Conservation (phyloP, 2,329 filamentous ascomycete species). For the Tolypocladium inflatum region DNA sequence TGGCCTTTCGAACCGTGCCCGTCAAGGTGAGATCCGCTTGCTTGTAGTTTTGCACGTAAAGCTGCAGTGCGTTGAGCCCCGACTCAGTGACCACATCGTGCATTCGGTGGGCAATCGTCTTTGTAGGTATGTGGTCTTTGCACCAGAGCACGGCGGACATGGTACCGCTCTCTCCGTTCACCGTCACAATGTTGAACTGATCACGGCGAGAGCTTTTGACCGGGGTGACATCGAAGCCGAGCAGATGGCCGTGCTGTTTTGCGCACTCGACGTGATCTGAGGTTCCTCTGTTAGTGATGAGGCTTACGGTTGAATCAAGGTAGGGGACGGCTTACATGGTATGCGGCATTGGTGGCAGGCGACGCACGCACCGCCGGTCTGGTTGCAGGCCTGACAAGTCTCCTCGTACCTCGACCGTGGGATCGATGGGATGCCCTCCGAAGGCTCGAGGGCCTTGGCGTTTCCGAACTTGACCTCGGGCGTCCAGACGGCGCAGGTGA, state of each 20-base stretch:
- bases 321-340: constrained; percentile 29
- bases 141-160: constrained; percentile 87
- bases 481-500: constrained; percentile 85
- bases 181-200: constrained; percentile 66
- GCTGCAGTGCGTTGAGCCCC: constrained; percentile 72
- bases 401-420: constrained; percentile 63
- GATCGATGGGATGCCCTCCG: constrained; percentile 84
- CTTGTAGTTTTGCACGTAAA: constrained; percentile 85
- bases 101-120: constrained; percentile 68
- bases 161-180: constrained; percentile 72
- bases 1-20: constrained; percentile 88
- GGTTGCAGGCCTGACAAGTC: constrained; percentile 76
- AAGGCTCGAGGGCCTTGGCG: constrained; percentile 70
- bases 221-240: constrained; percentile 85
- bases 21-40: constrained; percentile 86
- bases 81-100: constrained; percentile 62
- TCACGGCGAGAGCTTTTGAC: constrained; percentile 85
- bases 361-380: constrained; percentile 67
- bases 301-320: not conserved
- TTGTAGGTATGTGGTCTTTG: constrained; percentile 70
- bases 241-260: constrained; percentile 67
- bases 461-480: constrained; percentile 90
- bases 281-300: constrained; percentile 3
- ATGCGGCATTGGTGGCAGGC: constrained; percentile 66
- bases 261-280: constrained; percentile 75